These are phyloP conservation scores for Botrytis sinoallii DNA, from an alignment of 2,329 filamentous ascomycete species.

Conservation along the genomic window DNA sequence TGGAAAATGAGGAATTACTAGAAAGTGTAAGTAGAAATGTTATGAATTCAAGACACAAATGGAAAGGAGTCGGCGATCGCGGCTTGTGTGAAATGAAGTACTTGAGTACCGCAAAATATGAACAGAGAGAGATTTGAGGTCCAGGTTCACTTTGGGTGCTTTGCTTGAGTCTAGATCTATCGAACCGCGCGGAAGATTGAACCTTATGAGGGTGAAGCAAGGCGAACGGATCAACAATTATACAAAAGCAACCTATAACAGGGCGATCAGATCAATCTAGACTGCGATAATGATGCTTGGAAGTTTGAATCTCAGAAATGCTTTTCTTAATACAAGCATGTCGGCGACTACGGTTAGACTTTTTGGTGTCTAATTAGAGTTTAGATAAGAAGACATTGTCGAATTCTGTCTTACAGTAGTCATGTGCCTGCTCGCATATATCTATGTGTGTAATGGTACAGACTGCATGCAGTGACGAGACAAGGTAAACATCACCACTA, in stretches of 20 bases:
- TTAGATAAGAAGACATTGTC: background rate
- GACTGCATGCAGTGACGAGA: background rate
- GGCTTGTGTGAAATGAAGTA: background rate
- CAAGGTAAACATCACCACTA: background rate
- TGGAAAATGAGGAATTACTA: background rate
- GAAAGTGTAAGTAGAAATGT: background rate
- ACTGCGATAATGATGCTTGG: background rate
- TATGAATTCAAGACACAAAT: background rate
- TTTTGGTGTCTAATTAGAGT: background rate
- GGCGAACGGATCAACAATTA: background rate
- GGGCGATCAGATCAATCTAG: constrained; percentile 1
- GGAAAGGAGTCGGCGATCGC: background rate
- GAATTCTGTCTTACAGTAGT: background rate
- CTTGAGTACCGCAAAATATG: background rate
- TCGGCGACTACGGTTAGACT: background rate
- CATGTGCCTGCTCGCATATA: background rate
- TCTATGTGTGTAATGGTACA: background rate
- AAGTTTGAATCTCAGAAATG: background rate
- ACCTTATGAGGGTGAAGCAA: background rate
- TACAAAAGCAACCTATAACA: background rate
- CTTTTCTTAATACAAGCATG: background rate
- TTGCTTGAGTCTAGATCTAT: background rate
- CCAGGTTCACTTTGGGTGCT: background rate
- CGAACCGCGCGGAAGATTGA: background rate
- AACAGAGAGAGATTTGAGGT: background rate